Evolutionary conservation across 345 rosid genomes (phyloP).

Genomic region (Rhodamnia rubescens): DNA sequence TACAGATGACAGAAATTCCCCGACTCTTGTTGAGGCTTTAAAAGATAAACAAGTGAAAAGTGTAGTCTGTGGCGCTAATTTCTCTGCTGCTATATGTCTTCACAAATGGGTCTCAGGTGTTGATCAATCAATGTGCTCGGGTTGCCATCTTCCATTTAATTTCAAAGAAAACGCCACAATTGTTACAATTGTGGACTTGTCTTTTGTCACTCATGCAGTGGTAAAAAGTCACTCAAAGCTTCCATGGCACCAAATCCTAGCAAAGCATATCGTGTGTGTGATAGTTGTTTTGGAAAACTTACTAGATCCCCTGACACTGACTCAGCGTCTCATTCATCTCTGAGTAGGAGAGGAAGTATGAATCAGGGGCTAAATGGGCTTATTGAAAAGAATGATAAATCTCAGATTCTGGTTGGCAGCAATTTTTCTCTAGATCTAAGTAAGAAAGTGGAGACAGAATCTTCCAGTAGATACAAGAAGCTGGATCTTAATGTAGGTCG

Average conservation of each 20-base stretch:
- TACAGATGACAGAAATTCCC: constrained; percentile 50
- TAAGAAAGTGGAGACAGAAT: constrained; percentile 39
- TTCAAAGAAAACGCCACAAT: constrained; percentile 72
- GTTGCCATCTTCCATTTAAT: constrained; percentile 56
- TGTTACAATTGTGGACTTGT: constrained; percentile 76
- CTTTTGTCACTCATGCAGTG: constrained; percentile 66
- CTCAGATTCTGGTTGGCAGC: constrained; percentile 38
- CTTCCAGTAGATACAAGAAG: constrained; percentile 46
- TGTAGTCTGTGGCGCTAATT: constrained; percentile 56
- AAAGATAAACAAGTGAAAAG: constrained; percentile 74
- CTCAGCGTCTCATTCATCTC: constrained; percentile 33
- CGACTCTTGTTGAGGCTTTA: constrained; percentile 49
- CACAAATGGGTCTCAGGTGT: constrained; percentile 66
- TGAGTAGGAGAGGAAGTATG: constrained; percentile 49
- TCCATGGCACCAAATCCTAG: constrained; percentile 74
- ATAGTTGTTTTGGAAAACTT: constrained; percentile 47
- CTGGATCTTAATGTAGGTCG: constrained; percentile 42
- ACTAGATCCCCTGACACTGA: constrained; percentile 43
- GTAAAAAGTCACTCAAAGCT: constrained; percentile 58
- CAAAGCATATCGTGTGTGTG: constrained; percentile 70
- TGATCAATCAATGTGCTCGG: constrained; percentile 74
- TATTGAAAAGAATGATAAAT: constrained; percentile 34
- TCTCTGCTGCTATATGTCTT: constrained; percentile 71
- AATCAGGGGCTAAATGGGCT: constrained; percentile 31
- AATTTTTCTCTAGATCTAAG: constrained; percentile 46